Conservation (phyloP, 192 early-diverging fungal genomes). For the Entomortierella lignicola region DNA sequence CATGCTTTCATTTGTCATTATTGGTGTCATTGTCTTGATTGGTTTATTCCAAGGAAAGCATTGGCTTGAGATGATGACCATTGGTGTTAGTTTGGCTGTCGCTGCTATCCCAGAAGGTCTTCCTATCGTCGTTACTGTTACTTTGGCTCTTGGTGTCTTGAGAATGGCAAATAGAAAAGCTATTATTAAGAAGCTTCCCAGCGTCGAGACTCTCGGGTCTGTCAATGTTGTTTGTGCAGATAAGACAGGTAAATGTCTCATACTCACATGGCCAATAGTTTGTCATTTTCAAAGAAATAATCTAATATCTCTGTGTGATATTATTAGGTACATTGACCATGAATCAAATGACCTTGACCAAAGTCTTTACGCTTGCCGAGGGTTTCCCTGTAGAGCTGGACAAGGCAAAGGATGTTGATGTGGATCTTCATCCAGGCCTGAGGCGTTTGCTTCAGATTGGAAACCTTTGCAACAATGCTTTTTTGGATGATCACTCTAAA, state of each 20-base stretch:
- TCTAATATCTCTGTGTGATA: neutral
- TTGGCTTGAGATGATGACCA: constrained; percentile 97
- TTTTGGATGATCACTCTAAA: constrained; percentile 75
- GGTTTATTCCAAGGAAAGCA: constrained; percentile 89
- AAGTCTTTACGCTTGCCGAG: constrained; percentile 75
- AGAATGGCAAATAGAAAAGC: constrained; percentile 92
- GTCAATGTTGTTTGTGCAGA: constrained; percentile 97
- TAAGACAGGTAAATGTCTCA: constrained; percentile 78
- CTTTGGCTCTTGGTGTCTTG: constrained; percentile 92
- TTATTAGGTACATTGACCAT: constrained; percentile 86
- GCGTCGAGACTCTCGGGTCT: constrained; percentile 93
- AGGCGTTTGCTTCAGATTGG: constrained; percentile 67
- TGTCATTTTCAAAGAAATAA: too few species aligned
- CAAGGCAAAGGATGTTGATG: constrained; percentile 48
- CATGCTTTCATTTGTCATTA: constrained; percentile 87
- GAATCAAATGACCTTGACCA: constrained; percentile 95
- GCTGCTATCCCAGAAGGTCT: constrained; percentile 99
- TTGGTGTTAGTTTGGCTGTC: constrained; percentile 93
- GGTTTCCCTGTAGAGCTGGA: constrained; percentile 63
- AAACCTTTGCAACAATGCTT: constrained; percentile 93
- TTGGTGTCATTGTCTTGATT: constrained; percentile 85
- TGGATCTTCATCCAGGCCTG: constrained; percentile 43
- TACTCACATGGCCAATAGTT: neutral
- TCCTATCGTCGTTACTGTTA: constrained; percentile 97
- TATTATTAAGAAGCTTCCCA: constrained; percentile 95